phyloP scores from a whole-genome alignment of 1,284 basidiomycete genomes.

The Pseudozyma pruni region DNA sequence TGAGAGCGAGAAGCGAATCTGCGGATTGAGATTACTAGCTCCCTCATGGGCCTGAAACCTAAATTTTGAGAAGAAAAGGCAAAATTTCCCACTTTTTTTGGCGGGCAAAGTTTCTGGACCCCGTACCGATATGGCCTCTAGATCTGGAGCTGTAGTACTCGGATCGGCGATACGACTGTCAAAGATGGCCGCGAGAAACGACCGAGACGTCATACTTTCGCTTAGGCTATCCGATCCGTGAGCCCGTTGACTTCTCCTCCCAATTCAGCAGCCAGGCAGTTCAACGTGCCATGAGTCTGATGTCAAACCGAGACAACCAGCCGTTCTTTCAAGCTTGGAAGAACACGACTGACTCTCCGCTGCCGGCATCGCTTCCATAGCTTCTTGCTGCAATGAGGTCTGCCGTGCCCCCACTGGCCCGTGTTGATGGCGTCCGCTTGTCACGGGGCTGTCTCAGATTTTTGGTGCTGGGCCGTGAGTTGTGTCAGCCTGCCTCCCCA shows the following conservation, averaged over 20 bases:
- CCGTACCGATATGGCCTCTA: slow-evolving; percentile 4
- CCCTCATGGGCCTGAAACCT: no score
- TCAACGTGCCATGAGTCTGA: background rate
- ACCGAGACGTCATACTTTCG: slow-evolving; percentile 23
- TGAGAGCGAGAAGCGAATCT: slow-evolving; percentile 9
- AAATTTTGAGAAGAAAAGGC: slow-evolving; percentile 5
- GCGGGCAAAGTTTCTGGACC: slow-evolving; percentile 32
- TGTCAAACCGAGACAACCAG: slow-evolving; percentile 1
- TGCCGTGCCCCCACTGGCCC: no score
- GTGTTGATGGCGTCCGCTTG: no score
- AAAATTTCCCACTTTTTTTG: slow-evolving; percentile 8
- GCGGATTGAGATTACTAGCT: no score
- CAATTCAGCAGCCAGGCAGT: background rate
- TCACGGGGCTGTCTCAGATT: no score
- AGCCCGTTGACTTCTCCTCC: background rate
- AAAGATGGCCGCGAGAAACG: slow-evolving; percentile 10
- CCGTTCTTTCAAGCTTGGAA: background rate
- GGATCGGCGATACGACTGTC: slow-evolving; percentile 30
- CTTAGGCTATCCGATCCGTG: slow-evolving; percentile 41
- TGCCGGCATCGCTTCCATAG: no score
- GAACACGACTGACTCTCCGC: no score
- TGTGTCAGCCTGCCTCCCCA: no score
- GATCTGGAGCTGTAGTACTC: background rate
- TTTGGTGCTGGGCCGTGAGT: no score
- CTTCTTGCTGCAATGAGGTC: no score